Evolutionary conservation across 2,329 filamentous ascomycete genomes (phyloP).

Genomic region (Aureobasidium uvarum): DNA sequence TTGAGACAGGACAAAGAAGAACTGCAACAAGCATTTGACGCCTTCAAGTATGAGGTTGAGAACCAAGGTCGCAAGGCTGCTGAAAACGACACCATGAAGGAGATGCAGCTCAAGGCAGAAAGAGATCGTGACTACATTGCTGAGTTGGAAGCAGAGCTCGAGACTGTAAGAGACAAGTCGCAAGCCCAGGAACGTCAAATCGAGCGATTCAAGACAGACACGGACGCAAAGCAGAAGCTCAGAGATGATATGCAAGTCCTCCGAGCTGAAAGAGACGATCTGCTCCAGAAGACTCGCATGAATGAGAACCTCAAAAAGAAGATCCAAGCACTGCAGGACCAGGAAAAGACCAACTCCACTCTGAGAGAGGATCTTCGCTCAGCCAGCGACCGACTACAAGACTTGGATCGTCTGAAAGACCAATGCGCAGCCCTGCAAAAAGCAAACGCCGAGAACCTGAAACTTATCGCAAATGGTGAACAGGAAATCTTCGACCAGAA

Average conservation of each 20-base stretch:
- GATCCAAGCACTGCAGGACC: conserved; percentile 51
- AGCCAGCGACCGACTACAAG: conserved; percentile 46
- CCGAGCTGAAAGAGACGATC: conserved; percentile 50
- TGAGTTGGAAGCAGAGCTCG: conserved; percentile 49
- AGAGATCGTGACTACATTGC: conserved; percentile 52
- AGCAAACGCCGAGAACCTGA: conserved; percentile 52
- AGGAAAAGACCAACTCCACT: conserved; percentile 45
- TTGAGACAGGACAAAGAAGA: conserved; percentile 44
- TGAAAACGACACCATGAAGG: conserved; percentile 46
- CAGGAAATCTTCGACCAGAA: conserved; percentile 54
- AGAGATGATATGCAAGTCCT: conserved; percentile 52
- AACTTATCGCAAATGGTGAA: conserved; percentile 51
- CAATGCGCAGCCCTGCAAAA: conserved; percentile 48
- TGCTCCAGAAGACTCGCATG: conserved; percentile 50
- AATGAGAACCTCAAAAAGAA: conserved; percentile 56
- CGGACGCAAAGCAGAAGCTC: conserved; percentile 49
- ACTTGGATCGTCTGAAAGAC: conserved; percentile 48
- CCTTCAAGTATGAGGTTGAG: conserved; percentile 48
- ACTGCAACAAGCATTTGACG: conserved; percentile 50
- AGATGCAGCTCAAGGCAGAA: conserved; percentile 45
- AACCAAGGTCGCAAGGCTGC: conserved; percentile 41
- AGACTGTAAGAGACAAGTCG: conserved; percentile 44
- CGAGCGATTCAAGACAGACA: conserved; percentile 44
- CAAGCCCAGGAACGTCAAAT: conserved; percentile 50
- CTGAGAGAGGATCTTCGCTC: conserved; percentile 48